Base-by-base conservation (phyloP, 164 flowering plant species). In the Annona cherimola region DNA sequence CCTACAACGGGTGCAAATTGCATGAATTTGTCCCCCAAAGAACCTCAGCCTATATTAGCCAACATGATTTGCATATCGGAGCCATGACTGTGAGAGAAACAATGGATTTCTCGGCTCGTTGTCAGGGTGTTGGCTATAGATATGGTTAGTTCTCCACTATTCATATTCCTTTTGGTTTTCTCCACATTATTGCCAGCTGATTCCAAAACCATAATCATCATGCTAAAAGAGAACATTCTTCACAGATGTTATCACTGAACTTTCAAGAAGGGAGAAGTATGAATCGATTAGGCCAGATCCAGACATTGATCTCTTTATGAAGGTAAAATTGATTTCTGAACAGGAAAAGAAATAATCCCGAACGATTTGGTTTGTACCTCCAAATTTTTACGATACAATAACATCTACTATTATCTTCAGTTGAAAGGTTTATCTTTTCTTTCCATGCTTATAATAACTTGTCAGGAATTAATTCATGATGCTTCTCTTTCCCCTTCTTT, bases 81-180 rank as follows among this genome's bases (percentile, higher is more conserved):
- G 81, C 76, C 71, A 74, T 81, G 79, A 81, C 84, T 12, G 84
- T 81, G 4, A 63, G 82, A 69, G 84, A 81, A 78, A 82, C 82
- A 3, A 59, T 82, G 50, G 81, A 80, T 45, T 82, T 79, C 74
- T 82, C 84, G 8, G 84, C 81, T 3, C 74, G 81, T 42, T 79
- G 80, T 45, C 84, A 79, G 61, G 84, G 84, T 0, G 79, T 80
- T 35, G 84, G 84, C 35, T 67, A 74, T 57, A 75, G 79, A 76
- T 75, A 80, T 55, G 82, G 84, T 79, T 61, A 57, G 12, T 63
- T 63, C n/a, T 40, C 5, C 42, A 19, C 11, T 59, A 26, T 26
- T 50, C 1, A 61, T 42, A 63, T 70, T 43, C 42, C 1, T 1
- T 1, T 42, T 66, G 40, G 5, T 65, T 42, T 20, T 65, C 26